Percentiles rank a stretch among this genome's conserved stretches.
phyloP scores from a whole-genome alignment of 768 basidiomycete genomes.

The Cyathus striatus region DNA sequence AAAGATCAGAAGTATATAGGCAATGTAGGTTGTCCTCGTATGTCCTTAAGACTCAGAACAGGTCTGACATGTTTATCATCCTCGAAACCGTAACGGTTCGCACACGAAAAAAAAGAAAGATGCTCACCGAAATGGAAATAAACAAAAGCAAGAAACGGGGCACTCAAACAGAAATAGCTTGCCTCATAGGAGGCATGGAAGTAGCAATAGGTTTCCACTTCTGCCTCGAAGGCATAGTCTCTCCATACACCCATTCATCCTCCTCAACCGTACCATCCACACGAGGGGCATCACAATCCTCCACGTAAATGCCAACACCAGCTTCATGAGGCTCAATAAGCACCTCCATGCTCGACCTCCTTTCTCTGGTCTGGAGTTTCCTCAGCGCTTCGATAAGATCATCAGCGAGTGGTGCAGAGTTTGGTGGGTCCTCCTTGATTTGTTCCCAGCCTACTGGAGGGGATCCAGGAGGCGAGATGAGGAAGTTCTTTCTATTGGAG shows the following conservation, averaged over 20 bases:
- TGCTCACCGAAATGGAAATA: conserved; percentile 1
- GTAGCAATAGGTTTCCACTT: conserved; percentile 52
- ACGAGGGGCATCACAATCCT: conserved; percentile 54
- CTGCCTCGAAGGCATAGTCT: conserved; percentile 44
- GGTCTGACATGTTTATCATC: conserved; percentile 77
- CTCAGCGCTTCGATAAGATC: conserved; percentile 81
- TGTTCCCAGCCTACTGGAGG: conserved; percentile 98
- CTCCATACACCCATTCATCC: conserved; percentile 62
- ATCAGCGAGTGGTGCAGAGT: conserved; percentile 73
- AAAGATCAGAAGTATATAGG: conserved; percentile 48
- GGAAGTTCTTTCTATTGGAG: conserved; percentile 87
- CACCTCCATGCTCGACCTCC: conserved; percentile 40
- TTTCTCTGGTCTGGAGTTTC: conserved; percentile 52
- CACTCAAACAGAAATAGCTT: conserved; percentile 11
- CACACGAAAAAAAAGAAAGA: too few relatives aligned
- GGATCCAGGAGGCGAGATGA: conserved; percentile 96
- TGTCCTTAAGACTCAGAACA: conserved; percentile 56
- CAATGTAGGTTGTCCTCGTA: conserved; percentile 60
- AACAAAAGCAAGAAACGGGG: conserved; percentile 5
- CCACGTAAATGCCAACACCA: conserved; percentile 76
- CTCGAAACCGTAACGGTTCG: too few relatives aligned
- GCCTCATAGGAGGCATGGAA: conserved; percentile 47
- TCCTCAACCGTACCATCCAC: conserved; percentile 35
- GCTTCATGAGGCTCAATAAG: conserved; percentile 66
- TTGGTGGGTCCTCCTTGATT: conserved; percentile 86